phyloP scores from a whole-genome alignment of 129 eudicot species.

The Scalesia atractyloides region DNA sequence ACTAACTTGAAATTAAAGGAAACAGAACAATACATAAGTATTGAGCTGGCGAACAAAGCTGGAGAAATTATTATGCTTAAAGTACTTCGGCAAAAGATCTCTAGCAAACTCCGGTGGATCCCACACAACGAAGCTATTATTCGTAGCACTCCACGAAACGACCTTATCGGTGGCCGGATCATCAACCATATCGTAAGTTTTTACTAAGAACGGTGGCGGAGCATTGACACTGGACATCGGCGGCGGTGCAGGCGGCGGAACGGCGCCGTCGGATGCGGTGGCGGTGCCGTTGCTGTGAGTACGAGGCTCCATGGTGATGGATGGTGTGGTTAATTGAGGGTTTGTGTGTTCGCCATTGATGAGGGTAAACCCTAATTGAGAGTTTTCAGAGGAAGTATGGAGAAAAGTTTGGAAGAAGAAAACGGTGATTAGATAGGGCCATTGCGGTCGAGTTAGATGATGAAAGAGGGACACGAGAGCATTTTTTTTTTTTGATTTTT shows the following conservation, averaged over 20 bases:
- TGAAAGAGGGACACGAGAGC: constrained; percentile 11
- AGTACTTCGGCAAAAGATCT: constrained; percentile 74
- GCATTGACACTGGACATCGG: constrained; percentile 59
- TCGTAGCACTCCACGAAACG: constrained; percentile 81
- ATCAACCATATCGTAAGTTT: constrained; percentile 89
- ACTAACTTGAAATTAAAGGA: background rate
- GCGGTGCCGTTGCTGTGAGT: constrained; percentile 17
- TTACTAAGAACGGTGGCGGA: constrained; percentile 81
- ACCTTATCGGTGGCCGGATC: constrained; percentile 74
- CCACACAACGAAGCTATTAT: constrained; percentile 88
- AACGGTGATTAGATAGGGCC: constrained; percentile 26
- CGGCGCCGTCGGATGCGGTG: constrained; percentile 22
- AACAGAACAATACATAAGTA: constrained; percentile 61
- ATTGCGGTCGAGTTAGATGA: constrained; percentile 11
- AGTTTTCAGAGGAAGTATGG: constrained; percentile 20
- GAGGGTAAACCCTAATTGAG: constrained; percentile 30
- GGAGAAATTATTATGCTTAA: constrained; percentile 87
- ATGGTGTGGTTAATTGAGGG: constrained; percentile 22
- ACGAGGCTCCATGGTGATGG: constrained; percentile 28
- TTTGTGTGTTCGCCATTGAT: constrained; percentile 23
- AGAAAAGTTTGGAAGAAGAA: constrained; percentile 27
- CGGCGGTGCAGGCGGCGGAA: constrained; percentile 42
- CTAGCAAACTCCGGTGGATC: constrained; percentile 82
- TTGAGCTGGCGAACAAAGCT: constrained; percentile 92
- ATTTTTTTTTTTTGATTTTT: background rate